Conservation (phyloP, 1,139 yeast species). For the Pichia sp. region DNA sequence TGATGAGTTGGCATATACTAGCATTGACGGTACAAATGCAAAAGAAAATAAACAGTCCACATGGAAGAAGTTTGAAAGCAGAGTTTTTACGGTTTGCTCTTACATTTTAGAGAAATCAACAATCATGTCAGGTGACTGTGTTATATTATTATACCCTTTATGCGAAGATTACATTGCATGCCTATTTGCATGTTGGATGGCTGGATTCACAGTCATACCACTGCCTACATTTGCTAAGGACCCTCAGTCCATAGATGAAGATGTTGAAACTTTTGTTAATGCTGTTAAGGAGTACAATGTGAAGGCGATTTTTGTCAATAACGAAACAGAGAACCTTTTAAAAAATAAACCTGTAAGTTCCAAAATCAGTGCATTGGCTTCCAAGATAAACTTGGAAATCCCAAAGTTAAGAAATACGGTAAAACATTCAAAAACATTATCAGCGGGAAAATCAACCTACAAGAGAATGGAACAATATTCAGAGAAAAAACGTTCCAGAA, state of each 20-base stretch:
- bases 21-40: conserved; percentile 47
- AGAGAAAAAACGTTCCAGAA: conserved; percentile 40
- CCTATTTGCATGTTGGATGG: conserved; percentile 76
- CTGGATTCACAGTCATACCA: conserved; percentile 81
- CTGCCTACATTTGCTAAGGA: conserved; percentile 74
- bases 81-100: conserved; percentile 68
- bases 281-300: conserved; percentile 69
- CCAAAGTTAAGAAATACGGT: conserved; percentile 65
- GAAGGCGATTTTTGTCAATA: conserved; percentile 69
- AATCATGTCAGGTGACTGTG: conserved; percentile 64
- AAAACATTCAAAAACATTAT: conserved; percentile 57
- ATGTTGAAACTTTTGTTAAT: conserved; percentile 62
- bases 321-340: conserved; percentile 65
- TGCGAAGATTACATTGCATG: conserved; percentile 85
- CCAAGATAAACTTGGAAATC: conserved; percentile 39
- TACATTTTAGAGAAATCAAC: conserved; percentile 50
- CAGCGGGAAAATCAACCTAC: conserved; percentile 41
- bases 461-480: conserved; percentile 45
- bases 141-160: conserved; percentile 78
- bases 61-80: conserved; percentile 80
- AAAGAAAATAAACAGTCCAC: conserved; percentile 41
- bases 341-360: conserved; percentile 68
- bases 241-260: conserved; percentile 61
- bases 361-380: conserved; percentile 53
- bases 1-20: conserved; percentile 78